Evolutionary conservation across 345 rosid species (phyloP), one percentile per base, ranked within the genome.

Genomic region (Lenwebbia sp.): DNA sequence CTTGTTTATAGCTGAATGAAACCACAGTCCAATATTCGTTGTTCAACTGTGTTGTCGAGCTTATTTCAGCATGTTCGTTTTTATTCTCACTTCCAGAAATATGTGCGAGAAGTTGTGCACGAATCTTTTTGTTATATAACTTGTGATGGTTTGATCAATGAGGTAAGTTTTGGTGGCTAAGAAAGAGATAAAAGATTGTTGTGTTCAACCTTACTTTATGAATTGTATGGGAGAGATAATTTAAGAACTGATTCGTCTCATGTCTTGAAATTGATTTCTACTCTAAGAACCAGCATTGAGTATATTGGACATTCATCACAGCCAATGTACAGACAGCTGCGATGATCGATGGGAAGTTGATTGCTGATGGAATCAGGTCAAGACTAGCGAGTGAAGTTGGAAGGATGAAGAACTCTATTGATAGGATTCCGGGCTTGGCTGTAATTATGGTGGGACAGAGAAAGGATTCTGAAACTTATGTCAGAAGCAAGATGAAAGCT

Each of bases 351-450:
- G 99, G 98, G 23, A 97, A 93, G 90, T 89, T 89, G 82, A 94
- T 97, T 7, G 95, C 98, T 0, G 98, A 97, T 81, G 93, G 92
- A 85, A 95, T 96, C 89, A 93, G 92, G 87, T 91, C 91, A 15
- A 87, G 89, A 84, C 91, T 97, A 89, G 91, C 85, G 55, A 62
- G 50, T 84, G 94, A 95, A 86, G 98, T 97, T 37, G 76, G 89
- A 85, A 92, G 95, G 91, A 96, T 97, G 99, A 92, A 92, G 90
- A 92, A 90, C 13, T 89, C 84, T 58, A 90, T 95, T 33, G 92
- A 95, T 26, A 91, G 90, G 89, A 94, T 95, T 84, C 99, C 99
- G 74, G 98, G 99, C 56, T 93, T 97, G 92, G 98, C 95, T 22
- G 98, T 96, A 83, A 92, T 97, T 86, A 84, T 96, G 89, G 92